Evolutionary conservation across 805 yeast genomes (phyloP).

Genomic region (Saccharomycopsis selenospora): DNA sequence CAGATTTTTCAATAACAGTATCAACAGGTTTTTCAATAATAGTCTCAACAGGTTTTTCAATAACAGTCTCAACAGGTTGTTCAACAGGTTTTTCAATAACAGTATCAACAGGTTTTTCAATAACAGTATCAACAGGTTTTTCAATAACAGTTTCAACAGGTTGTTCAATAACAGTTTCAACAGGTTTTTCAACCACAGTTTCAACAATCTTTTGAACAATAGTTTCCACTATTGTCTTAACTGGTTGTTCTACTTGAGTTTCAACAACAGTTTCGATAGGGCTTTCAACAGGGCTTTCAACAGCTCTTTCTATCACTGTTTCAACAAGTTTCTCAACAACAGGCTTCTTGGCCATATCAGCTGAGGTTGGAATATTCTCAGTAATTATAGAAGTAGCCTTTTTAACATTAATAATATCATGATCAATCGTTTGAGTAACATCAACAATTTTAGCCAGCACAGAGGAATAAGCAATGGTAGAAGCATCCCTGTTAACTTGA

Average conservation of each 20-base stretch:
- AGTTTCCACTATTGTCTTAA: slow-evolving; percentile 8
- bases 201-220: slow-evolving; percentile 25
- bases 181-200: slow-evolving; percentile 2
- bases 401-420: slow-evolving; percentile 11
- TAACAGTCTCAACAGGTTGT: slow-evolving; percentile 4
- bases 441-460: slow-evolving; percentile 4
- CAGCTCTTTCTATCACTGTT: slow-evolving; percentile 3
- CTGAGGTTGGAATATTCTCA: slow-evolving; percentile 8
- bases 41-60: slow-evolving; percentile 9
- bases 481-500: slow-evolving; percentile 20
- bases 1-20: neutral
- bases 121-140: slow-evolving; percentile 5
- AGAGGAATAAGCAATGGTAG: slow-evolving; percentile 10
- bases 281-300: slow-evolving; percentile 21
- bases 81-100: neutral
- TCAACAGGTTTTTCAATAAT: slow-evolving; percentile 17
- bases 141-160: slow-evolving; percentile 23
- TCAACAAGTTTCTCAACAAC: neutral
- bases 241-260: slow-evolving; percentile 25
- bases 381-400: slow-evolving; percentile 11
- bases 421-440: slow-evolving; percentile 12
- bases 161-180: slow-evolving; percentile 24
- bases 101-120: neutral
- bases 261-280: slow-evolving; percentile 22
- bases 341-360: slow-evolving; percentile 17